Percentiles rank a stretch among this genome's conserved stretches.
These are phyloP conservation scores for Hortiboletus flavorubellus DNA, from an alignment of 768 basidiomycete species.

Conservation along the genomic window DNA sequence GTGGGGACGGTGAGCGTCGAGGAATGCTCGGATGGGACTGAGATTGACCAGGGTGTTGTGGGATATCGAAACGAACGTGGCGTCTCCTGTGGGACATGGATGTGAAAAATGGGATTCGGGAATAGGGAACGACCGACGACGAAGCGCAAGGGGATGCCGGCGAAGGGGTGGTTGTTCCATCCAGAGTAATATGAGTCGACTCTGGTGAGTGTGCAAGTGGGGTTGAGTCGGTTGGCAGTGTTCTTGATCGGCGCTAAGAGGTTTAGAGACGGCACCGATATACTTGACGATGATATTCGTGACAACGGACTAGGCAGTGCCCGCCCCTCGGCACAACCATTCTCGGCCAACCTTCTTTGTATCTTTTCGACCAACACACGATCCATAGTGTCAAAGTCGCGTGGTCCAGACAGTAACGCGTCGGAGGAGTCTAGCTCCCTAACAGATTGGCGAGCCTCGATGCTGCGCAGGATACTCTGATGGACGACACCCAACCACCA, in stretches of 20 bases:
- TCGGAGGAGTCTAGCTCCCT: slow-evolving; percentile 1
- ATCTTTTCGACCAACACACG: slow-evolving; percentile 32
- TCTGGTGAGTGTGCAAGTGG: neutral
- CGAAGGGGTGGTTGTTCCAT: neutral
- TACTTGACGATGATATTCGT: slow-evolving; percentile 21
- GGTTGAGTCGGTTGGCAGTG: neutral
- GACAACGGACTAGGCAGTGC: slow-evolving; percentile 17
- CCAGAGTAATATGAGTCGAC: neutral
- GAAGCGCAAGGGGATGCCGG: neutral
- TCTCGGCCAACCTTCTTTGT: slow-evolving; percentile 29
- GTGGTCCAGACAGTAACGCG: neutral
- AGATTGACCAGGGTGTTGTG: slow-evolving; percentile 1
- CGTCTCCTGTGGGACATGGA: slow-evolving; percentile 8
- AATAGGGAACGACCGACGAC: slow-evolving; percentile 4
- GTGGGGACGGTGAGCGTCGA: slow-evolving; percentile 27
- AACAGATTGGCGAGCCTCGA: slow-evolving; percentile 16
- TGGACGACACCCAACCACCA: slow-evolving; percentile 37
- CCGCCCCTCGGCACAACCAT: slow-evolving; percentile 30
- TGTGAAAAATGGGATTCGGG: neutral
- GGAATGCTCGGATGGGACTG: slow-evolving; percentile 5
- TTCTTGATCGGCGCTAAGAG: slow-evolving; percentile 13
- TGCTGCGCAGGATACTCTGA: slow-evolving; percentile 30
- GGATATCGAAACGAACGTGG: slow-evolving; percentile 24
- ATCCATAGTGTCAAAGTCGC: slow-evolving; percentile 31
- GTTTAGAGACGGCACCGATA: slow-evolving; percentile 22